Conservation (phyloP, 2,329 filamentous ascomycete genomes). For the Lachnellula subtilissima region DNA sequence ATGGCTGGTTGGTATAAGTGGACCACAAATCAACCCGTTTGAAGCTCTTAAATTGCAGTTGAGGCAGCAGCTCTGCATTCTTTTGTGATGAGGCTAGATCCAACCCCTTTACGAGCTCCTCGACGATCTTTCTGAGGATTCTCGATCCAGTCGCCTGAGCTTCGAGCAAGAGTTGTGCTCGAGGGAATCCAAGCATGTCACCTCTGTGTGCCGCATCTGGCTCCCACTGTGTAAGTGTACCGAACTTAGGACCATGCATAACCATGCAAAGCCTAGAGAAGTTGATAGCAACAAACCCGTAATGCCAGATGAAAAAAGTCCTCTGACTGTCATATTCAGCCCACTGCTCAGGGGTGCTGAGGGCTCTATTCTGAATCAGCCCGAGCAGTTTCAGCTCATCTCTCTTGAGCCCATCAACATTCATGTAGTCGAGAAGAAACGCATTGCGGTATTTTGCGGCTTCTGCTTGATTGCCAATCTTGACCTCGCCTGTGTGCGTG, state of each 20-base stretch:
- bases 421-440: neutral
- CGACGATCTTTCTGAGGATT: conserved; percentile 4
- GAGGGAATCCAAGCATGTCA: conserved; percentile 6
- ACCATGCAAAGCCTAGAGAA: conserved; percentile 1
- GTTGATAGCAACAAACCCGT: neutral
- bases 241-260: conserved; percentile 9
- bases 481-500: neutral
- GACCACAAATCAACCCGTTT: conserved; percentile 3
- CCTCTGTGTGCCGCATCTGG: neutral
- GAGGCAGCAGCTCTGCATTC: neutral
- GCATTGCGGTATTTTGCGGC: neutral
- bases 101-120: conserved; percentile 4
- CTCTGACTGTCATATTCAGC: neutral
- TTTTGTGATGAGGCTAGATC: neutral
- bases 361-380: neutral
- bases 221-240: conserved; percentile 7
- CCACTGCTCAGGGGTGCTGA: neutral
- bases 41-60: neutral
- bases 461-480: neutral
- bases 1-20: conserved; percentile 7
- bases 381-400: neutral
- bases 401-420: neutral
- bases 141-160: conserved; percentile 1
- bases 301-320: neutral
- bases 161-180: conserved; percentile 5